phyloP scores from a whole-genome alignment of 345 rosid species.

The Sonneratia alba region DNA sequence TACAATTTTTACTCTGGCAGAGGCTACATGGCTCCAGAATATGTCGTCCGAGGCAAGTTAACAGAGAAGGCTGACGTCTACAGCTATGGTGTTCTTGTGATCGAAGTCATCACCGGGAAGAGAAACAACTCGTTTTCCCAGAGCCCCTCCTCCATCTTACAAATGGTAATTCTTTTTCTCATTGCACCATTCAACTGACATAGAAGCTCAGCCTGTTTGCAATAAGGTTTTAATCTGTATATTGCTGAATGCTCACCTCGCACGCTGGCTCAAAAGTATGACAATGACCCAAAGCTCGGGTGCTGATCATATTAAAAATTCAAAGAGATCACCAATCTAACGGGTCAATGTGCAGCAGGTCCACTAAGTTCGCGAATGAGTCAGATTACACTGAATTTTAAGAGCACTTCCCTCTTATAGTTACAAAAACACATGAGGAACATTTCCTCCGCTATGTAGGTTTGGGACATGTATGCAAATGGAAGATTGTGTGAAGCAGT shows the following conservation, averaged over 20 bases:
- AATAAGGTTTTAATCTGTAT: background rate
- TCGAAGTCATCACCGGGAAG: slow-evolving; percentile 59
- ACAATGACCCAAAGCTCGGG: too few species aligned
- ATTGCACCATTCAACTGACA: background rate
- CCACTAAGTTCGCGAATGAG: too few species aligned
- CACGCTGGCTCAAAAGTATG: too few species aligned
- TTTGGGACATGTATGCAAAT: slow-evolving; percentile 46
- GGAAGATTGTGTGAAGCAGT: slow-evolving; percentile 42
- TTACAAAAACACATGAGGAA: background rate
- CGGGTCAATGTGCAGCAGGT: background rate
- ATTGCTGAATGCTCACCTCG: too few species aligned
- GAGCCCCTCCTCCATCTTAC: slow-evolving; percentile 40
- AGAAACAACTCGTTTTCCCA: slow-evolving; percentile 34
- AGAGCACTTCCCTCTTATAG: background rate
- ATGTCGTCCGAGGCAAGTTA: slow-evolving; percentile 57
- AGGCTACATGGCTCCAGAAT: slow-evolving; percentile 96
- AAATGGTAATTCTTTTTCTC: slow-evolving; percentile 31
- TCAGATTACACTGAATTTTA: too few species aligned
- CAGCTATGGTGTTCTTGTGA: slow-evolving; percentile 70
- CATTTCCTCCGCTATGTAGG: slow-evolving; percentile 22
- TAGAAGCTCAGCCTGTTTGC: background rate
- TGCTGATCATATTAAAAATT: too few species aligned
- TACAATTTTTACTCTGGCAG: slow-evolving; percentile 19
- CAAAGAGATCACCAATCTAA: too few species aligned
- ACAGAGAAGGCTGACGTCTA: slow-evolving; percentile 84